Evolutionary conservation across 2,329 filamentous ascomycete genomes (phyloP).

Genomic region (Hortaea werneckii): DNA sequence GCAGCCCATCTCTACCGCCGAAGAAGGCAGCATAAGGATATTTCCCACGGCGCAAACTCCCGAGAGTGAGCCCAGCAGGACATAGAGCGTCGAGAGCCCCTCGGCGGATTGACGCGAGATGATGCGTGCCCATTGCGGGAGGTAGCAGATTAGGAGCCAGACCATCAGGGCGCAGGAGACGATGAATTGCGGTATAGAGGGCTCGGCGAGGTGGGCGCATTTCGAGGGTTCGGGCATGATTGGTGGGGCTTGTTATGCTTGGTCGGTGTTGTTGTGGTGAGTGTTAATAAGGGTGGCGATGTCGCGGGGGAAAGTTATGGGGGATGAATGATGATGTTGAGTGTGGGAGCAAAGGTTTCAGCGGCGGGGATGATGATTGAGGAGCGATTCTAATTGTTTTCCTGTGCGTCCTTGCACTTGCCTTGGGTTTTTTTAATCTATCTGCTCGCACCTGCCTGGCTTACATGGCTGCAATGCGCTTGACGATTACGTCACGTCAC

Average conservation of each 20-base stretch:
- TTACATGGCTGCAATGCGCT: too few relatives aligned
- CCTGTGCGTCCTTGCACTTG: too few relatives aligned
- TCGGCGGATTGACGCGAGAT: conserved; percentile 74
- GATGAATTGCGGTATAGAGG: conserved; percentile 10
- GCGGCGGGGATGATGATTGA: too few relatives aligned
- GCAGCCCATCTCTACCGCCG: conserved; percentile 68
- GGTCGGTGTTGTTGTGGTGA: too few relatives aligned
- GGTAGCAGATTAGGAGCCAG: conserved; percentile 79
- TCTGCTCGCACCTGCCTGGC: too few relatives aligned
- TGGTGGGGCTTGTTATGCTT: neutral
- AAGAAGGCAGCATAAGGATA: conserved; percentile 71
- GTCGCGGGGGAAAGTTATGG: too few relatives aligned
- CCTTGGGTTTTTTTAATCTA: too few relatives aligned
- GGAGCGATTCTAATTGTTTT: too few relatives aligned
- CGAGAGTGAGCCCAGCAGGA: conserved; percentile 78
- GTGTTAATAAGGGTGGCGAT: too few relatives aligned
- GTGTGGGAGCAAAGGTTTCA: too few relatives aligned
- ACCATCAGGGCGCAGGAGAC: conserved; percentile 55
- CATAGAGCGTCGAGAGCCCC: conserved; percentile 85
- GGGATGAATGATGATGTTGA: too few relatives aligned
- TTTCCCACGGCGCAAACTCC: conserved; percentile 81
- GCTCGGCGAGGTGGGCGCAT: conserved; percentile 8
- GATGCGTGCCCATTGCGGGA: conserved; percentile 86
- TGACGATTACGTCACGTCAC: too few relatives aligned
- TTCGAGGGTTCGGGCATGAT: conserved; percentile 3